Base-by-base conservation (phyloP, 768 basidiomycete species). In the Leccinum rimulosum region DNA sequence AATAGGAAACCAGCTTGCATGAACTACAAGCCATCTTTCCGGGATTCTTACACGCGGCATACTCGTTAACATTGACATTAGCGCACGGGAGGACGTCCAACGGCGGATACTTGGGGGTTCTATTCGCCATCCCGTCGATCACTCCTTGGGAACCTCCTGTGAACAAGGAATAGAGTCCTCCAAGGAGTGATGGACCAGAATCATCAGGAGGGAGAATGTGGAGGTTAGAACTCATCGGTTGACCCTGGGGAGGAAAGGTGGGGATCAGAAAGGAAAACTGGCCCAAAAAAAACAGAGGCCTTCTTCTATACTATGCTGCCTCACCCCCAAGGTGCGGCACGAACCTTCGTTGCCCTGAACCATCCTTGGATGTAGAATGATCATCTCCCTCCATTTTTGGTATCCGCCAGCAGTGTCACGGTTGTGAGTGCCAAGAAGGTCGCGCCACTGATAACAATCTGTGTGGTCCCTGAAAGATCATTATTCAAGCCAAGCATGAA, bases 1-100 rank as follows among this genome's bases (percentile, higher is more conserved):
- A 81, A 59, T 81, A 81, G 19, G 74, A 75, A 2, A 80, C 79
- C 15, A 80, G 62, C 52, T 61, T 73, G 63, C 79, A 80, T 22
- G 62, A 55, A 31, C 65, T 58, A 49, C 71, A 73, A 10, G 69
- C 54, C 30, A 63, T 58, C 15, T 62, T 74, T 5, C 77, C 79
- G 10, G 64, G 67, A 0, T 73, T 68, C 14, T 62, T 49, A 57
- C 78, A 79, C 22, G 25, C 54, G 14, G 45, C 56, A 50, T 67
- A 56, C n/a, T 63, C 64, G 1, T 61, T 51, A 6, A 60, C 61
- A 31, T 74, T 60, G 27, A 73, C 64, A 45, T 77, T 75, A 15
- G 77, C 77, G 38, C 77, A 79, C 6, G 73, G 77, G 8, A 77
- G 63, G 19, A 55, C 51, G 27, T 69, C 66, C 40, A 68, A 62